These are phyloP conservation scores for Teratosphaeria gauchensis DNA, from an alignment of 2,329 filamentous ascomycete genomes.

Conservation along the genomic window DNA sequence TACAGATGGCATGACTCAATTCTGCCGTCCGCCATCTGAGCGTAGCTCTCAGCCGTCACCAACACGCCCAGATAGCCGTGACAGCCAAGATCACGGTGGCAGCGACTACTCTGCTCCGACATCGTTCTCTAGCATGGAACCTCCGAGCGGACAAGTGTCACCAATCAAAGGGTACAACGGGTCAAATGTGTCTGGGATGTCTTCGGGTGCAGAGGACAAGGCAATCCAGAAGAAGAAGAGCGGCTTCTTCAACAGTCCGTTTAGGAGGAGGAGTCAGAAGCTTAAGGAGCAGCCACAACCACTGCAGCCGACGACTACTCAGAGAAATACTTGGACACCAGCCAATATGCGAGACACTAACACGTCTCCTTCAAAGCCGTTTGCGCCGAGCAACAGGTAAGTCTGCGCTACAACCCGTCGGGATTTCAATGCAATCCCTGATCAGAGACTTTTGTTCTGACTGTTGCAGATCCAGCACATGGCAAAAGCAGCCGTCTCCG, in stretches of 20 bases:
- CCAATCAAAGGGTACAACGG: conserved; percentile 53
- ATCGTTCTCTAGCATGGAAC: conserved; percentile 79
- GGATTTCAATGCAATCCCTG: too few species aligned
- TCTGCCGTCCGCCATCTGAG: conserved; percentile 69
- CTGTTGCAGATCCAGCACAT: conserved; percentile 19
- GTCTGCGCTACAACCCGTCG: neutral
- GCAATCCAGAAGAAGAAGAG: conserved; percentile 61
- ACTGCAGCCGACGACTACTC: conserved; percentile 31
- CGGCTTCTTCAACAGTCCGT: conserved; percentile 89
- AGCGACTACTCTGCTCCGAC: conserved; percentile 87
- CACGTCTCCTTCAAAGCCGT: conserved; percentile 35
- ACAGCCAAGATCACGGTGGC: conserved; percentile 49
- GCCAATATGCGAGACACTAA: conserved; percentile 28
- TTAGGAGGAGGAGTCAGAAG: conserved; percentile 75
- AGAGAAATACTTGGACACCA: conserved; percentile 46
- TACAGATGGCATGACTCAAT: conserved; percentile 93
- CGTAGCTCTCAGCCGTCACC: conserved; percentile 58
- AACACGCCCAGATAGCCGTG: conserved; percentile 69
- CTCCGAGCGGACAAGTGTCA: conserved; percentile 61
- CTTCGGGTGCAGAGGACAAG: conserved; percentile 49
- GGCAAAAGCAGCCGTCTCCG: conserved; percentile 27
- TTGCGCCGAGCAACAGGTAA: conserved; percentile 3
- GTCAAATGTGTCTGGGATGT: conserved; percentile 21
- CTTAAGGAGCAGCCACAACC: conserved; percentile 53
- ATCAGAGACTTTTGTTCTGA: neutral